Percentiles rank a stretch among this genome's conserved stretches.
Conservation (phyloP, 2,329 filamentous ascomycete species). For the Aureobasidium leucospermi region DNA sequence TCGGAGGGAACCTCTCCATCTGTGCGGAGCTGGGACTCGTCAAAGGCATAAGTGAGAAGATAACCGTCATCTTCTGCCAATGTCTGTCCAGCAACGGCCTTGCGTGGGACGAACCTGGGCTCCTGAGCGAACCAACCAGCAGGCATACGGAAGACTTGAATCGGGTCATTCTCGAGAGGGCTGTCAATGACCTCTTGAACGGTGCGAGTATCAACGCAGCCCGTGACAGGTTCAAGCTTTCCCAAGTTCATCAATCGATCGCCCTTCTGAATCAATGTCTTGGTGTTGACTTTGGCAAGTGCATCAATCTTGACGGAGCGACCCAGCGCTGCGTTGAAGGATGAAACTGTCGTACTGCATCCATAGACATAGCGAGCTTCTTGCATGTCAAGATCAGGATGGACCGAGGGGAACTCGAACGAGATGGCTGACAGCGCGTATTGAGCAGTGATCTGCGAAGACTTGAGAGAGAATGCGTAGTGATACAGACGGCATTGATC, state of each 20-base stretch:
- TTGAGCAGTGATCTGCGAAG: constrained; percentile 47
- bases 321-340: constrained; percentile 54
- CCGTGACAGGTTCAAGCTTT: constrained; percentile 41
- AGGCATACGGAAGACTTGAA: constrained; percentile 57
- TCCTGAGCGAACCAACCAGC: constrained; percentile 58
- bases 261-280: constrained; percentile 47
- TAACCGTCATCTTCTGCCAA: constrained; percentile 58
- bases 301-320: constrained; percentile 60
- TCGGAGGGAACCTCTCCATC: constrained; percentile 30
- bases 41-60: constrained; percentile 62
- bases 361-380: constrained; percentile 58
- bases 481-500: constrained; percentile 65
- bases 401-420: constrained; percentile 60
- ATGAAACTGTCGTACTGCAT: constrained; percentile 51
- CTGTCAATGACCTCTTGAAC: constrained; percentile 47
- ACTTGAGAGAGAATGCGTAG: constrained; percentile 51
- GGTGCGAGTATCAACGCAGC: constrained; percentile 54
- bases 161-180: constrained; percentile 41
- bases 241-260: constrained; percentile 26
- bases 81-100: constrained; percentile 8
- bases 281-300: constrained; percentile 54
- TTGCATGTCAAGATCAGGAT: constrained; percentile 49
- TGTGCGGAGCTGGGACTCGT: constrained; percentile 53
- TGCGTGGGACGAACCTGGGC: constrained; percentile 54
- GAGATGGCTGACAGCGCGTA: constrained; percentile 59